A percentile compares a stretch with the other conserved stretches of the same genome.
These are phyloP conservation scores for Globisporangium cystogenes DNA, from an alignment of 352 stramenopile species.

Conservation along the genomic window DNA sequence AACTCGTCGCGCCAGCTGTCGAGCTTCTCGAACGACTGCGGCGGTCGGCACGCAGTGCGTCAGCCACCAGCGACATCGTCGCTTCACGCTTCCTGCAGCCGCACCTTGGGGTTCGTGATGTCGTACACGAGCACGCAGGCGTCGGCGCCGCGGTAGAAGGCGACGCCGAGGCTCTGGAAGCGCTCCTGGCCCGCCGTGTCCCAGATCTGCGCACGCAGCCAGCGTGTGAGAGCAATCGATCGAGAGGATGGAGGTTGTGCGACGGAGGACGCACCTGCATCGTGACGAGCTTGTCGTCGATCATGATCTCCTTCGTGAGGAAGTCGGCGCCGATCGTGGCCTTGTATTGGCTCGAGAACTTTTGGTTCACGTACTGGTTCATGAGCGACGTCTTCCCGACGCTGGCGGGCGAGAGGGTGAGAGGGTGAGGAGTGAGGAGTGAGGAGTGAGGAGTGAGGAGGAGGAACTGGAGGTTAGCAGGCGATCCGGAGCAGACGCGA, in stretches of 20 bases:
- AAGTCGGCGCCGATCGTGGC: constrained; percentile 99
- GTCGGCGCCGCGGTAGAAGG: constrained; percentile 98
- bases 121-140: constrained; percentile 99
- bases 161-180: constrained; percentile 97
- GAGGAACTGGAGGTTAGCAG: too few species aligned
- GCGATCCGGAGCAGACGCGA: background rate
- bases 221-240: background rate
- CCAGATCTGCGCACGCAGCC: constrained; percentile 89
- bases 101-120: constrained; percentile 95
- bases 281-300: constrained; percentile 95
- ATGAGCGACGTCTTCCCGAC: constrained; percentile 99
- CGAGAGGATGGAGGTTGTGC: background rate
- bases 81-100: background rate
- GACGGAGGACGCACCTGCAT: constrained; percentile 65
- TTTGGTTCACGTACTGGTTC: constrained; percentile 99
- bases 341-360: constrained; percentile 99
- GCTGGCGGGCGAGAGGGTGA: constrained; percentile 29
- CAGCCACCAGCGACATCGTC: background rate
- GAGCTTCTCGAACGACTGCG: constrained; percentile 95
- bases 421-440: background rate
- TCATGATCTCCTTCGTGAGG: constrained; percentile 95
- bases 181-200: constrained; percentile 98
- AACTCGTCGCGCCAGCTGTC: constrained; percentile 98
- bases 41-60: too few species aligned
- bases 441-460: too few species aligned